phyloP scores from a whole-genome alignment of 352 stramenopile species.

The Phytophthora foliorum region DNA sequence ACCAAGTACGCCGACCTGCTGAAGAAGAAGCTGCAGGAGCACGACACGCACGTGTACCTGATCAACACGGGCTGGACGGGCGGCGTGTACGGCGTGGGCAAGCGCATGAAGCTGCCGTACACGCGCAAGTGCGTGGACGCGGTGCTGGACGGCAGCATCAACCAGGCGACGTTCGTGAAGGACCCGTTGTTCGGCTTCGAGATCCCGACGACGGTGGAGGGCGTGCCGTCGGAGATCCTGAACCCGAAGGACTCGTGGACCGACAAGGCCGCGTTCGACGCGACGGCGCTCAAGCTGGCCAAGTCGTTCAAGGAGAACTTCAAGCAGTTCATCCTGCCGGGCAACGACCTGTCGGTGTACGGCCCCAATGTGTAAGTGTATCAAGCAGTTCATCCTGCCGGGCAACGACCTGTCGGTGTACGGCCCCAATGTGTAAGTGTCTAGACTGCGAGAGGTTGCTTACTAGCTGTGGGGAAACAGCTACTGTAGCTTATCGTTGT shows the following conservation, averaged over 20 bases:
- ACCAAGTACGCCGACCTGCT: constrained; percentile 98
- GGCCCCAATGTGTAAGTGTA: constrained; percentile 59
- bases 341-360: constrained; percentile 77
- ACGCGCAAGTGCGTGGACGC: constrained; percentile 84
- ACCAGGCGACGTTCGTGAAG: constrained; percentile 69
- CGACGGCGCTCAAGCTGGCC: constrained; percentile 80
- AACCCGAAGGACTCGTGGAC: constrained; percentile 81
- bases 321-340: constrained; percentile 85
- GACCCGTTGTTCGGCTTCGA: constrained; percentile 81
- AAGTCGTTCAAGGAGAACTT: constrained; percentile 87
- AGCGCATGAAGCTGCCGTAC: constrained; percentile 96
- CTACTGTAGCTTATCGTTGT: too few relatives aligned
- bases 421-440: constrained; percentile 58
- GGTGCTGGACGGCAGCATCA: constrained; percentile 77
- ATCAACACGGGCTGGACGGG: constrained; percentile 99
- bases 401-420: constrained; percentile 78
- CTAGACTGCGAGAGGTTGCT: too few relatives aligned
- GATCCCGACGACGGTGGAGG: constrained; percentile 69
- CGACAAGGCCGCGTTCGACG: constrained; percentile 84
- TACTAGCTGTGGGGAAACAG: too few relatives aligned
- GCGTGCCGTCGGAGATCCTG: constrained; percentile 80
- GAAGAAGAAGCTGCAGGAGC: constrained; percentile 96
- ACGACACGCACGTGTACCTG: constrained; percentile 95
- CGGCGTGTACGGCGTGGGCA: constrained; percentile 95
- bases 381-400: constrained; percentile 87